Base-by-base conservation (phyloP, 257 asterid genomes). In the Misopates orontium region DNA sequence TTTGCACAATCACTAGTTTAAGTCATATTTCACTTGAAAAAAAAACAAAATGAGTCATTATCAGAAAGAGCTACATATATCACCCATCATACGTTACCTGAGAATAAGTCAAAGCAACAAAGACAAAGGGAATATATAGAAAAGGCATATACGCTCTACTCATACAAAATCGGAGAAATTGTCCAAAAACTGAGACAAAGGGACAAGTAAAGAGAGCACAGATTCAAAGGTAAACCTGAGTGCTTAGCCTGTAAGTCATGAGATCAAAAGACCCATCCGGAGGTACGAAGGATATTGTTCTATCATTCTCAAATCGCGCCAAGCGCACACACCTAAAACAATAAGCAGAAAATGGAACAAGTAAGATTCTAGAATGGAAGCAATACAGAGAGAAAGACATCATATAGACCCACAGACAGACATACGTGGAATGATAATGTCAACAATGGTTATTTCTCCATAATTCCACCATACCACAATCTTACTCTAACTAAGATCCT, bases 181-280 rank as follows among this genome's bases (percentile, higher is more conserved):
- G 18, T 28, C 36, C 4, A 10, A 32, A 31, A 19, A 17, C 32
- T 23, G 23, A 25, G 18, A 32, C 4, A 25, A 19, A 47, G 5
- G 31, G 3, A 20, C 39, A 52, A 12, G 16, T 20, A 32, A 28
- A 57, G 4, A 54, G 36, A 18, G 70, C 45, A 21, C 13, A 69
- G 23, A 56, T 63, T 18, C 44, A 56, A 44, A 49, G 57, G 12
- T 15, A 54, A 48, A 79, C 85, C 88, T 80, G 82, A 16, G 85
- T 77, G 67, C 80, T 73, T 64, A 83, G 84, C 67, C 84, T 83
- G 62, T 83, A 80, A 23, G 85, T 80, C 87, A 82, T 82, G 47
- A 82, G 85, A 74, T 82, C 85, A 63, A 82, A 82, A 24, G 83
- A 12, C 56, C 88, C 85, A 72, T 83, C 85, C 23, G 88, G 85